A percentile compares a stretch with the other conserved stretches of the same genome.
Evolutionary conservation across 2,329 filamentous ascomycete species (phyloP).

Genomic region (Diaporthe ilicicola): DNA sequence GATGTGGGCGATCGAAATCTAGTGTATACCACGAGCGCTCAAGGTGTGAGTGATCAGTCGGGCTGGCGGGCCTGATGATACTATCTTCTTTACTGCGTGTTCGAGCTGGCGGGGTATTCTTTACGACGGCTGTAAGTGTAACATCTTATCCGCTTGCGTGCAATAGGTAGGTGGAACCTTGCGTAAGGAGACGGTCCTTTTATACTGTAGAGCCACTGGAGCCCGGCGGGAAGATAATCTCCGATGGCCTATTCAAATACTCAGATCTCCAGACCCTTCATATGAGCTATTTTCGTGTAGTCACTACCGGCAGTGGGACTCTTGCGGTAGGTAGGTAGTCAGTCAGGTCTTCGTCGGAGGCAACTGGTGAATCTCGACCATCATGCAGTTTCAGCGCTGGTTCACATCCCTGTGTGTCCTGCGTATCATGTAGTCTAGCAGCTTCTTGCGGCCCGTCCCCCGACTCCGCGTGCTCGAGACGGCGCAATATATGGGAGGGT

Average conservation of each 20-base stretch:
- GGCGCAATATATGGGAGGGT: background rate
- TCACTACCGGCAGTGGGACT: background rate
- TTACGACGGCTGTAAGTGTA: background rate
- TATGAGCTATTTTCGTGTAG: background rate
- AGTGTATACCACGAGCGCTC: background rate
- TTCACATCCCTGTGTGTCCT: background rate
- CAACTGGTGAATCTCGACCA: too few species aligned
- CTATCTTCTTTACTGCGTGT: background rate
- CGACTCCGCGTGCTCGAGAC: background rate
- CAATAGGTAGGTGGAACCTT: constrained; percentile 2
- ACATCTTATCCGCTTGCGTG: constrained; percentile 17
- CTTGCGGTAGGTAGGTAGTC: background rate
- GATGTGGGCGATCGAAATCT: constrained; percentile 1
- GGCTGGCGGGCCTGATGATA: background rate
- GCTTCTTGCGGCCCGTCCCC: background rate
- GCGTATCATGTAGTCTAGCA: background rate
- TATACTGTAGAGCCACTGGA: background rate
- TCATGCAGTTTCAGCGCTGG: background rate
- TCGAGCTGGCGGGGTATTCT: background rate
- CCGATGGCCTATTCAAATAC: background rate
- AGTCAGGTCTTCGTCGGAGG: background rate
- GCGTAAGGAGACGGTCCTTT: background rate
- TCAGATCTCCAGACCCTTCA: background rate
- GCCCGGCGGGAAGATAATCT: background rate
- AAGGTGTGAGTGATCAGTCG: background rate